Evolutionary conservation across 192 early-diverging fungal genomes (phyloP), one percentile per base, ranked within the genome.

Genomic region (Cetraspora pellucida): DNA sequence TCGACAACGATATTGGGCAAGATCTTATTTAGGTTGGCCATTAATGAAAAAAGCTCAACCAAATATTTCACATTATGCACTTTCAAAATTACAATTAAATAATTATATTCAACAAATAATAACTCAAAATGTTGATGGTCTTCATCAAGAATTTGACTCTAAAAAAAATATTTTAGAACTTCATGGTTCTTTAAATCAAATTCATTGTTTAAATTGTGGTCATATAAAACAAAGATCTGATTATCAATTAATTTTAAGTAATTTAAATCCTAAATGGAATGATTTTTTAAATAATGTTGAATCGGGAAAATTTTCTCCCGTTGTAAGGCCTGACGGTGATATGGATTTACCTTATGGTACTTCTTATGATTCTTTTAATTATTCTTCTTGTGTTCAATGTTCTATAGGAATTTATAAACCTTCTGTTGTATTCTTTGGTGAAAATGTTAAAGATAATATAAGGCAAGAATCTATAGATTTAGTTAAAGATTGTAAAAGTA

Each of bases 111-210:
- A 75, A 13, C 80, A 89, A 43, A 61, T 98, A 27, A 90, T 97
- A 37, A 97, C 96, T 10, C 96, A 98, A 74, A 98, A 98, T 78
- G 96, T 98, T 23, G 96, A 98, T 71, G 88, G 90, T 2, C 78
- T 97, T 80, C 93, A 96, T 65, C 80, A 84, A 37, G 83, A 81
- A 27, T 89, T 88, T 10, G 92, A 91, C 43, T 74, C 87, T 49
- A 73, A 79, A 2, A 72, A 84, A 2, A 72, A 84, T 19, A 83
- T 94, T 8, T 65, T 94, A n/a, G 96, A 98, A 80, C 81, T 98
- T 16, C 96, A 98, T 68, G 96, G 96, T 10, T 89, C 91, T 16
- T 82, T 98, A 59, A 81, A 87, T 68, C 65, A 82, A 28, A 94
- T 96, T 47, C 81, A 87, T 46, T 98, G 96, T 80, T 71, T 94